phyloP scores from a whole-genome alignment of 2,329 filamentous ascomycete genomes.

The Colletotrichum abscissum region DNA sequence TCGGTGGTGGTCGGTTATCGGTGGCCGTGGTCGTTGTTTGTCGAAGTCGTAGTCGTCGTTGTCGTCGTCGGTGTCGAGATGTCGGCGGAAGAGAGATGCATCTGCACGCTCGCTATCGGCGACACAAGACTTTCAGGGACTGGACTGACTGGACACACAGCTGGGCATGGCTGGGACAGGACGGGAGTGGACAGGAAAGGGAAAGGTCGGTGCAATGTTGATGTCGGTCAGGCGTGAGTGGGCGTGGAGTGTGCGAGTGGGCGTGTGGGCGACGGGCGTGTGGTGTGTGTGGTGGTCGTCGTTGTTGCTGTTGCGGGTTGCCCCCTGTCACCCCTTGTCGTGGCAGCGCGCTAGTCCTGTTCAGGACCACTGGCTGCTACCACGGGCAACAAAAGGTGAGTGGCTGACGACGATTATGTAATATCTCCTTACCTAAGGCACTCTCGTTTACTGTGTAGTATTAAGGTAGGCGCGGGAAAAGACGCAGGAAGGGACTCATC shows the following conservation, averaged over 20 bases:
- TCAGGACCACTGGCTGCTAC: slow-evolving; percentile 26
- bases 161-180: slow-evolving; percentile 35
- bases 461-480: background rate
- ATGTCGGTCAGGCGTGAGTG: slow-evolving; percentile 35
- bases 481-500: background rate
- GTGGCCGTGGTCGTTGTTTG: slow-evolving; percentile 4
- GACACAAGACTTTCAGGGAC: slow-evolving; percentile 19
- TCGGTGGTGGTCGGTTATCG: background rate
- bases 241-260: background rate
- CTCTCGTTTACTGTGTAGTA: too few relatives aligned
- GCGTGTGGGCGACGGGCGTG: background rate
- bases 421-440: background rate
- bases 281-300: background rate
- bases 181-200: slow-evolving; percentile 18
- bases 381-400: slow-evolving; percentile 32
- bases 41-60: background rate
- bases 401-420: slow-evolving; percentile 10
- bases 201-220: slow-evolving; percentile 36
- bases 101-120: slow-evolving; percentile 19
- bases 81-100: slow-evolving; percentile 29
- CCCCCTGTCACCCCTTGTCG: slow-evolving; percentile 35
- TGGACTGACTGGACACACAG: slow-evolving; percentile 24
- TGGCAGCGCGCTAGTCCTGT: slow-evolving; percentile 30
- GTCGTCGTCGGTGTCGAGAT: slow-evolving; percentile 33
- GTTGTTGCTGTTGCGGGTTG: slow-evolving; percentile 36